Conservation (phyloP, 1,139 yeast species). For the Geotrichum cucujoidarum region DNA sequence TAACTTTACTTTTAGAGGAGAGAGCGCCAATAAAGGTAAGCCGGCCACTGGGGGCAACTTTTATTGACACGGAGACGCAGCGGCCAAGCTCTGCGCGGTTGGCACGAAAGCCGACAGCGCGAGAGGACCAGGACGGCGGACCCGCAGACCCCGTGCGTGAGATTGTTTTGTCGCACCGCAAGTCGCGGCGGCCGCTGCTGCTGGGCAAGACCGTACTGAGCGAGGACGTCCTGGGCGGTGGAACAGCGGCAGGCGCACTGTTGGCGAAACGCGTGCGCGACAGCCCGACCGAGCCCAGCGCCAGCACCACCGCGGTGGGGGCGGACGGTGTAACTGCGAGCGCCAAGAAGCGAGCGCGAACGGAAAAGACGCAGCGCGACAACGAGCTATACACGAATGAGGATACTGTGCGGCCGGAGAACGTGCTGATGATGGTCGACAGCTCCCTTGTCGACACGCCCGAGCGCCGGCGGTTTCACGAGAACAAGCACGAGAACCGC, state of each 20-base stretch:
- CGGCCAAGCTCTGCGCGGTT: slow-evolving; percentile 26
- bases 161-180: slow-evolving; percentile 19
- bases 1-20: slow-evolving; percentile 17
- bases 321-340: slow-evolving; percentile 1
- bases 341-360: slow-evolving; percentile 5
- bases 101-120: slow-evolving; percentile 21
- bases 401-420: slow-evolving; percentile 35
- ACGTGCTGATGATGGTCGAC: slow-evolving; percentile 41
- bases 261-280: slow-evolving; percentile 16
- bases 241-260: not conserved
- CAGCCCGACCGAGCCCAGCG: slow-evolving; percentile 11
- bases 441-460: slow-evolving; percentile 39
- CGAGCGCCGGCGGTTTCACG: slow-evolving; percentile 21
- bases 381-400: slow-evolving; percentile 31
- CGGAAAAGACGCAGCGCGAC: slow-evolving; percentile 25
- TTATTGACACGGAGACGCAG: slow-evolving; percentile 31
- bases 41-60: slow-evolving; percentile 30
- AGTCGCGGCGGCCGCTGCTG: slow-evolving; percentile 20
- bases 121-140: slow-evolving; percentile 20
- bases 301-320: not conserved
- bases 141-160: slow-evolving; percentile 21
- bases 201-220: slow-evolving; percentile 24
- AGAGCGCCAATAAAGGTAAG: slow-evolving; percentile 25
- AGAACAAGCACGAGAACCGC: not conserved
- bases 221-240: slow-evolving; percentile 18